phyloP scores from a whole-genome alignment of 352 stramenopile genomes.

The Globisporangium paroecandrum region DNA sequence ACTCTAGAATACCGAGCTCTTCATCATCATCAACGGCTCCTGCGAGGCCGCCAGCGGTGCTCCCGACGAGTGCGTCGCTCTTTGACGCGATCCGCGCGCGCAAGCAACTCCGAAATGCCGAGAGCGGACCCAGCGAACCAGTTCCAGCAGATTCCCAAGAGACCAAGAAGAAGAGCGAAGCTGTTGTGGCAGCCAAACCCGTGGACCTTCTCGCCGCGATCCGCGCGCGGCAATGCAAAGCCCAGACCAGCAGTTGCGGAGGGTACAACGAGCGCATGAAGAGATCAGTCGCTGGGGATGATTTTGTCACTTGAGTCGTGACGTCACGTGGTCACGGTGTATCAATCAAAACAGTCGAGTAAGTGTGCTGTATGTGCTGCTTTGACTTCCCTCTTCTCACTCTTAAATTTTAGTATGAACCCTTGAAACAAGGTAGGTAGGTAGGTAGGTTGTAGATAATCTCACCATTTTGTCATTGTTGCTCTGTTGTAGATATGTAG shows the following conservation, averaged over 20 bases:
- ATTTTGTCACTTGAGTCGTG: neutral
- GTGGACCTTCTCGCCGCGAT: slow-evolving; percentile 66
- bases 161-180: neutral
- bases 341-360: neutral
- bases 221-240: slow-evolving; percentile 34
- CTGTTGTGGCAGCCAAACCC: slow-evolving; percentile 12
- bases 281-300: neutral
- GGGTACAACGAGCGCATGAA: slow-evolving; percentile 2
- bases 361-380: neutral
- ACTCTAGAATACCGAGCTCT: neutral
- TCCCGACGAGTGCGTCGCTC: slow-evolving; percentile 31
- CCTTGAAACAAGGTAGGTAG: neutral
- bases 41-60: neutral
- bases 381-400: neutral
- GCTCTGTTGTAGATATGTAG: neutral
- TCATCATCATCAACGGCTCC: neutral
- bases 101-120: slow-evolving; percentile 22
- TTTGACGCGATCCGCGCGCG: slow-evolving; percentile 48
- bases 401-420: neutral
- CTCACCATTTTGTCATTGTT: neutral
- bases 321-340: neutral
- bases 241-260: neutral
- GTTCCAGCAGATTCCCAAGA: neutral
- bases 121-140: slow-evolving; percentile 5
- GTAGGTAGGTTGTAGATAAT: neutral